A percentile compares a stretch with the other conserved stretches of the same genome.
Evolutionary conservation across 2,329 filamentous ascomycete species (phyloP).

Genomic region (Fusarium fujikuroi): DNA sequence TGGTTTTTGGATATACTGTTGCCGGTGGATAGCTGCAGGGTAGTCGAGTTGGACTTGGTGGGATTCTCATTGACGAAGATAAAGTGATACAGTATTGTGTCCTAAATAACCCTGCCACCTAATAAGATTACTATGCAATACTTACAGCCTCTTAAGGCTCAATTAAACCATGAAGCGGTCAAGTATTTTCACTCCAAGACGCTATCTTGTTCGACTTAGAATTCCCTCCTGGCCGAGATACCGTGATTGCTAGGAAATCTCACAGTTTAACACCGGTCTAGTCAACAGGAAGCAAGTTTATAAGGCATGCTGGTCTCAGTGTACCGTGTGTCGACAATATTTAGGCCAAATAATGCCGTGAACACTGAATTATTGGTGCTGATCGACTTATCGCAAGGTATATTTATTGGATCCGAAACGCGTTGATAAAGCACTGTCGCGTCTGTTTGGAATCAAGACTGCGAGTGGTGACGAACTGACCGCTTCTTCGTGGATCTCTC

Average conservation of each 20-base stretch:
- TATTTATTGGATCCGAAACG: not conserved
- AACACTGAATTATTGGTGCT: not conserved
- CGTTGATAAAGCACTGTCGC: not conserved
- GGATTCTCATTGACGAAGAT: accelerated
- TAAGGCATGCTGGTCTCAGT: accelerated
- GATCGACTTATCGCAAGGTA: accelerated
- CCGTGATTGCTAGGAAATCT: accelerated
- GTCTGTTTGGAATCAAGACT: accelerated
- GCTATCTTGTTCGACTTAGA: accelerated
- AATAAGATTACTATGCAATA: accelerated
- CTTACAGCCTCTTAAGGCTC: accelerated
- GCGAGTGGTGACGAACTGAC: not conserved
- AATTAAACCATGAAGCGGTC: accelerated
- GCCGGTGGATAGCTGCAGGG: accelerated
- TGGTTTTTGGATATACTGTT: accelerated
- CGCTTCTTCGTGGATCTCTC: not conserved
- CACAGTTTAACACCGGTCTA: accelerated
- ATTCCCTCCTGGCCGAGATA: accelerated
- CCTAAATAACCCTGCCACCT: accelerated
- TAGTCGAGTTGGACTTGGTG: accelerated
- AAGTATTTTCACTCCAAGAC: accelerated
- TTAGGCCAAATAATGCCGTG: accelerated
- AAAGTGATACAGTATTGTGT: accelerated
- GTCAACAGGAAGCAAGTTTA: accelerated
- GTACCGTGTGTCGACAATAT: accelerated